A percentile compares a stretch with the other conserved stretches of the same genome.
Conservation (phyloP, 129 eudicot species). For the Flaveria brownii region DNA sequence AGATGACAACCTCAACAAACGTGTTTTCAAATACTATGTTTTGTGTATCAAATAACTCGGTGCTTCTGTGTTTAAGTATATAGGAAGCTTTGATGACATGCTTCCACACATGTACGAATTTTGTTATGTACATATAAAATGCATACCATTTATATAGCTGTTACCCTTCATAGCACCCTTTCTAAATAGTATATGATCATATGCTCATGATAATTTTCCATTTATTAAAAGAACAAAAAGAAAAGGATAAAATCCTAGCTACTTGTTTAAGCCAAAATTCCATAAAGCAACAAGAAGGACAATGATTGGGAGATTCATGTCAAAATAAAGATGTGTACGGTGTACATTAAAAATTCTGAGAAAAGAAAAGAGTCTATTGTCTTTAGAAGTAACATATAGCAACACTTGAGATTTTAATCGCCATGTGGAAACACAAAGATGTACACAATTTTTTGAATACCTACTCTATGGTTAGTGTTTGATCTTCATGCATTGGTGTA, state of each 20-base stretch:
- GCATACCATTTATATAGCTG: not conserved
- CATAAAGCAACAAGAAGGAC: not conserved
- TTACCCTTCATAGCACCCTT: not conserved
- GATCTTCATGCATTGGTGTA: not conserved
- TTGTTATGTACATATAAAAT: not conserved
- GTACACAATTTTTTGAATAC: not conserved
- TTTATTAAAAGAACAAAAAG: not conserved
- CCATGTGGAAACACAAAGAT: not conserved
- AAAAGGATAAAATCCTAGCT: not conserved
- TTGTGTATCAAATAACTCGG: not conserved
- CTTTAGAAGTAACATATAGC: too few relatives aligned
- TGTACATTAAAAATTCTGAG: not conserved
- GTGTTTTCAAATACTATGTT: constrained; percentile 4
- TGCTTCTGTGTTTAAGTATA: not conserved
- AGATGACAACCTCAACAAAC: constrained; percentile 11
- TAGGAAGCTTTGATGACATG: not conserved
- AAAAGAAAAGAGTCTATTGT: too few relatives aligned
- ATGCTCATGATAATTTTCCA: not conserved
- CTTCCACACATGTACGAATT: not conserved
- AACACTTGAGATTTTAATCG: not conserved
- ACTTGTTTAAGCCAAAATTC: constrained; percentile 3
- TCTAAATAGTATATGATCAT: not conserved
- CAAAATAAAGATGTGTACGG: not conserved
- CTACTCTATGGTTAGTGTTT: not conserved
- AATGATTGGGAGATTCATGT: constrained; percentile 2